phyloP scores from a whole-genome alignment of 1,284 basidiomycete genomes.

The Leccinum subatratum region DNA sequence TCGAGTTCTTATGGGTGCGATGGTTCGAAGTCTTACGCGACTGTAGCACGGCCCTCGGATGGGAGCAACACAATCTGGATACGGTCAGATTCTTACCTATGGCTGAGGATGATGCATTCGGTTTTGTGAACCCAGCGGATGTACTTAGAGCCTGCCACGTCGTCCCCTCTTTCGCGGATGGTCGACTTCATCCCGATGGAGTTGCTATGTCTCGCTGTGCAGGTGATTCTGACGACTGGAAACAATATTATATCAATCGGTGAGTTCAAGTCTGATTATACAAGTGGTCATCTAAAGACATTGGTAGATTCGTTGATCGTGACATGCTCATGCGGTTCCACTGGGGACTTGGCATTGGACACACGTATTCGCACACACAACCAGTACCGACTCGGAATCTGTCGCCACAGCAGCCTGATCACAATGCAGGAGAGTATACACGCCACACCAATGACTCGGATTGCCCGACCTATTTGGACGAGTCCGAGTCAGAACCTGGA shows the following conservation, averaged over 20 bases:
- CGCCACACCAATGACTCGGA: no score
- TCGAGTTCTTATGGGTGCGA: not conserved
- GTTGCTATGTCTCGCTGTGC: not conserved
- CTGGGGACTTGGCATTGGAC: no score
- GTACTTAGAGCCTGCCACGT: conserved; percentile 11
- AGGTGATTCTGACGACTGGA: conserved; percentile 6
- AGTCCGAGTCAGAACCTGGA: no score
- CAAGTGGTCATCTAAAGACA: no score
- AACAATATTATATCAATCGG: not conserved
- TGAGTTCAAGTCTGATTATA: not conserved
- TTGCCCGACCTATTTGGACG: no score
- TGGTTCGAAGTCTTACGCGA: not conserved
- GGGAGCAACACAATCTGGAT: not conserved
- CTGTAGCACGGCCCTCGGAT: not conserved
- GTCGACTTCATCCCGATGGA: not conserved
- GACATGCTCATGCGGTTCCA: no score
- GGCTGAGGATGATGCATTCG: conserved; percentile 3
- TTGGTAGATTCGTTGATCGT: no score
- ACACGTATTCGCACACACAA: no score
- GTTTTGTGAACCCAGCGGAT: conserved; percentile 12
- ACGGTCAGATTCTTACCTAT: conserved; percentile 6
- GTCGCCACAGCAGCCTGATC: no score
- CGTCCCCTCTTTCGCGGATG: conserved; percentile 9
- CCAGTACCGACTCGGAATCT: no score
- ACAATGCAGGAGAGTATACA: no score